These are phyloP conservation scores for Trichoderma aggressivum DNA, from an alignment of 2,329 filamentous ascomycete genomes.

Conservation along the genomic window DNA sequence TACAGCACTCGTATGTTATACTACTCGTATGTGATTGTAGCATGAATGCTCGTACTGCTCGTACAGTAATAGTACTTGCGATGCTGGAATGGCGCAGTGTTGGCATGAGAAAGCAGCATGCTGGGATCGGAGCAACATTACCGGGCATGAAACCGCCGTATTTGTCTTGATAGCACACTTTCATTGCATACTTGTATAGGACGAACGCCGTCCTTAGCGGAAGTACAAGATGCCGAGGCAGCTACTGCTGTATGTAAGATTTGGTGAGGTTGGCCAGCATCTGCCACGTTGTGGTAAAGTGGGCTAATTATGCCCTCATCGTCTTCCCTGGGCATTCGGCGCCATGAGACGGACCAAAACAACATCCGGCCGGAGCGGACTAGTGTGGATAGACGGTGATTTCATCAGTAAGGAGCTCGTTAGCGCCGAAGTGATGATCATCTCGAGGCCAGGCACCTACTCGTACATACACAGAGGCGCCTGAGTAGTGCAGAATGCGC, in stretches of 20 bases:
- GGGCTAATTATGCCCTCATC: neutral
- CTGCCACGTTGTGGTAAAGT: neutral
- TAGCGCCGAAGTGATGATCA: conserved; percentile 5
- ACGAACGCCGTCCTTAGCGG: neutral
- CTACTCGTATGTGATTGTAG: too few species aligned
- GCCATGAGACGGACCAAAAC: neutral
- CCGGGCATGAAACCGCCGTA: neutral
- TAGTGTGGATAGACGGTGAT: neutral
- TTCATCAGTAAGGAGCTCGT: neutral
- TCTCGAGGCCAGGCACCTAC: neutral
- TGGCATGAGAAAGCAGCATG: neutral
- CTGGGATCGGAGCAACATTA: neutral
- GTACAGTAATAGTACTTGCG: neutral
- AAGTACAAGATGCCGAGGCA: neutral
- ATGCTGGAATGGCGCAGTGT: neutral
- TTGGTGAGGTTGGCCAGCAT: neutral
- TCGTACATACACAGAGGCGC: neutral
- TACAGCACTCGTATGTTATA: neutral
- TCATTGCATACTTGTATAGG: neutral
- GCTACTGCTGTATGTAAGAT: conserved; percentile 6
- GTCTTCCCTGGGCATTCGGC: neutral
- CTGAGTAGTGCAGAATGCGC: neutral
- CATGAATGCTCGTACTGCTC: neutral
- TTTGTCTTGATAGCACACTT: neutral
- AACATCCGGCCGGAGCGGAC: neutral